Evolutionary conservation across 2,329 filamentous ascomycete genomes (phyloP).

Genomic region (Zasmidium angulare): DNA sequence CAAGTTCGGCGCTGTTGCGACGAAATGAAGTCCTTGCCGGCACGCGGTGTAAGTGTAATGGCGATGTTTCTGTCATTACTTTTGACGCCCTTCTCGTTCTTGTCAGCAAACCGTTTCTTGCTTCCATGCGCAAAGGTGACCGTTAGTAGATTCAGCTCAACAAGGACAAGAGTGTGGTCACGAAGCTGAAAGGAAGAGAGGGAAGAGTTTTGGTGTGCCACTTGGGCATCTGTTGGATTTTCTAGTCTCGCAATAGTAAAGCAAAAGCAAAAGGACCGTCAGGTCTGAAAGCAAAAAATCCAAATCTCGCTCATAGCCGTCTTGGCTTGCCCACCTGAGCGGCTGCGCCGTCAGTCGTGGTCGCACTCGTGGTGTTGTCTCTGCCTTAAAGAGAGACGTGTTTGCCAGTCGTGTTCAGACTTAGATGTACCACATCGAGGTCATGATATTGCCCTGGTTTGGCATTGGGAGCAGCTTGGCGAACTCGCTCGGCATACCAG

Average conservation of each 20-base stretch:
- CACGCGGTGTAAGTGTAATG: too few species aligned
- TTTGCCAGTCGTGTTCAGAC: too few species aligned
- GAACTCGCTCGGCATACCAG: conserved; percentile 25
- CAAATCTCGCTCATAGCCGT: background rate
- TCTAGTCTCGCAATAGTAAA: conserved; percentile 4
- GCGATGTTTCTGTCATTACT: too few species aligned
- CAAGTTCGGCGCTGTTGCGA: too few species aligned
- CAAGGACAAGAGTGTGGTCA: too few species aligned
- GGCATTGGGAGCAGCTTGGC: conserved; percentile 43
- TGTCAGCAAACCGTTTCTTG: too few species aligned
- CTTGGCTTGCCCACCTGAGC: background rate
- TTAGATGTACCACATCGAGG: conserved; percentile 53
- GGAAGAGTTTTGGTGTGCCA: conserved; percentile 9
- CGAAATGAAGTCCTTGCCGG: too few species aligned
- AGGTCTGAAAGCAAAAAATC: background rate
- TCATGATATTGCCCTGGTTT: conserved; percentile 40
- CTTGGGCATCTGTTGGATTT: conserved; percentile 11
- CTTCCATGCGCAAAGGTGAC: too few species aligned
- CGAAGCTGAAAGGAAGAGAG: background rate
- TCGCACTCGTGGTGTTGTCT: too few species aligned
- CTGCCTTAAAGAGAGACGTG: too few species aligned
- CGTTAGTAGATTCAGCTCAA: too few species aligned
- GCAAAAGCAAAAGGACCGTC: conserved; percentile 7
- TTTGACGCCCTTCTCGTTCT: too few species aligned
- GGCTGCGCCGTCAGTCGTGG: background rate